These are phyloP conservation scores for Myriosclerotinia curreyana DNA, from an alignment of 2,329 filamentous ascomycete species.

Conservation along the genomic window DNA sequence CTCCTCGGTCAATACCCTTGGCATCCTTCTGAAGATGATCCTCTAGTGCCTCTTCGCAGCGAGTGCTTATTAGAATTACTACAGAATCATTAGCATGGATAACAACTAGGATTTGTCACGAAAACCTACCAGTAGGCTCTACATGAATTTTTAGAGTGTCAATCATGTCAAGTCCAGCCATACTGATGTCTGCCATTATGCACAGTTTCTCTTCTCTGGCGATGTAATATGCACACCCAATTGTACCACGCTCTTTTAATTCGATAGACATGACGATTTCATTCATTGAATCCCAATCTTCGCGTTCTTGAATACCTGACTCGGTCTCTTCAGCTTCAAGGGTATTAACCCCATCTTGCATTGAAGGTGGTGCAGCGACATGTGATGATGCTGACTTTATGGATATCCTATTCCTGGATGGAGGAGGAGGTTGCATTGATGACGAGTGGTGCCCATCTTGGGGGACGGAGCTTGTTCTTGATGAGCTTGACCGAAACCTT, in stretches of 20 bases:
- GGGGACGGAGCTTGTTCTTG: conserved; percentile 26
- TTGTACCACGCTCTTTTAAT: conserved; percentile 62
- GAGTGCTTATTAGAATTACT: conserved; percentile 48
- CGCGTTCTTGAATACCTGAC: conserved; percentile 37
- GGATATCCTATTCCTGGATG: conserved; percentile 28
- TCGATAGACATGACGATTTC: conserved; percentile 81
- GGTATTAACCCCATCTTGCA: conserved; percentile 24
- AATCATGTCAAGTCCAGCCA: conserved; percentile 66
- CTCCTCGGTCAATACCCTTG: conserved; percentile 31
- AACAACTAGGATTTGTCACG: too few relatives aligned
- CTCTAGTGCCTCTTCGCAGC: conserved; percentile 39
- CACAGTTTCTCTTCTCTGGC: conserved; percentile 66
- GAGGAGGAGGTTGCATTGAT: conserved; percentile 25
- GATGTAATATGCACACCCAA: conserved; percentile 84
- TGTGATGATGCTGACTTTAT: conserved; percentile 25
- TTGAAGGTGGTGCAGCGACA: conserved; percentile 8
- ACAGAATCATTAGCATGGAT: not conserved
- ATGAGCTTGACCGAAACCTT: conserved; percentile 27
- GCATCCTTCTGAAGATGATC: conserved; percentile 37
- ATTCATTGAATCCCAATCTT: conserved; percentile 51
- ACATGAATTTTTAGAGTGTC: conserved; percentile 56
- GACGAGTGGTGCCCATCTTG: conserved; percentile 27
- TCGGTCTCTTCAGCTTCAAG: conserved; percentile 34
- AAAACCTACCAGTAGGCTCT: conserved; percentile 47
- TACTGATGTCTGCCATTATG: conserved; percentile 72